These are phyloP conservation scores for Curvularia sp. DNA, from an alignment of 2,329 filamentous ascomycete genomes.

Conservation along the genomic window DNA sequence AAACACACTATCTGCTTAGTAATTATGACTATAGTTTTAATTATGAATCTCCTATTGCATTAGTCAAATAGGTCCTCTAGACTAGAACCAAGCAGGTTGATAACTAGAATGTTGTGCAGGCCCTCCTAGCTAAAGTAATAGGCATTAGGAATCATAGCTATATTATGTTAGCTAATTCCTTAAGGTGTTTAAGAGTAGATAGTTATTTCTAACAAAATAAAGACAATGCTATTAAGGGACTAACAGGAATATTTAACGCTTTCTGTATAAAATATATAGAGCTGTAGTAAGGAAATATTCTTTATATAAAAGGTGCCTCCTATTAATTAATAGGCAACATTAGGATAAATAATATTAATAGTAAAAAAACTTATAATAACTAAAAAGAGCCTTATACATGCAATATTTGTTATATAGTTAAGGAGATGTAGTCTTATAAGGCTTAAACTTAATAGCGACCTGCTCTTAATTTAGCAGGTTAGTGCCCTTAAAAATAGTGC, in stretches of 20 bases:
- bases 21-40: conserved; percentile 99
- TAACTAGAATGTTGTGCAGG: conserved; percentile 97
- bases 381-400: conserved; percentile 98
- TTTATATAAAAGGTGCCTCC: too few relatives aligned
- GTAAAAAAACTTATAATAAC: conserved; percentile 84
- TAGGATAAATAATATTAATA: too few relatives aligned
- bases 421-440: conserved; percentile 96
- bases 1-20: conserved; percentile 91
- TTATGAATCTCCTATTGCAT: conserved; percentile 91
- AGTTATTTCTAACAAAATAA: too few relatives aligned
- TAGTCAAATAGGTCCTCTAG: conserved; percentile 97
- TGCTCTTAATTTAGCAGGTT: conserved; percentile 99
- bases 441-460: conserved; percentile 99
- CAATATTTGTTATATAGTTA: conserved; percentile 98
- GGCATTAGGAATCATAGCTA: conserved; percentile 98
- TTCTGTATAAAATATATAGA: too few relatives aligned
- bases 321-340: too few relatives aligned
- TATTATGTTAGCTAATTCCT: conserved; percentile 20
- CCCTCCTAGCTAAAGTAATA: conserved; percentile 99
- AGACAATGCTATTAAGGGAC: too few relatives aligned
- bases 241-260: too few relatives aligned
- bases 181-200: too few relatives aligned
- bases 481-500: conserved; percentile 98
- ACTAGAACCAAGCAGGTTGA: conserved; percentile 92
- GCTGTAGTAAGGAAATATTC: too few relatives aligned